Conservation (phyloP, 2,329 filamentous ascomycete species). For the Claviceps fusiformis region DNA sequence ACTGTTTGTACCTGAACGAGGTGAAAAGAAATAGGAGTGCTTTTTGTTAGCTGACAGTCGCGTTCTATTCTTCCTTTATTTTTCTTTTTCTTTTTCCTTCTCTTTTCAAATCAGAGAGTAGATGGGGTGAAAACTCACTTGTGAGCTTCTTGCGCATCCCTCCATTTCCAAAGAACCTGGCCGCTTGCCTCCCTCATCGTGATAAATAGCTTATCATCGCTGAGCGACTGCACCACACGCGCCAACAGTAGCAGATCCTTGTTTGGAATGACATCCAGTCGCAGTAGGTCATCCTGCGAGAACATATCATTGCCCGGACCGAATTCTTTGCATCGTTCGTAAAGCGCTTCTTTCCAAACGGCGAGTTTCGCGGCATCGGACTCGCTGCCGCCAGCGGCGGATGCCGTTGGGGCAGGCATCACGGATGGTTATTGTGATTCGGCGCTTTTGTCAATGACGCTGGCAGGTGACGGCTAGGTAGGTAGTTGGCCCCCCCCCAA, state of each 20-base stretch:
- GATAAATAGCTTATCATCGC: slow-evolving; percentile 45
- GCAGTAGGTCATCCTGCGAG: slow-evolving; percentile 44
- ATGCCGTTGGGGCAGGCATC: slow-evolving; percentile 17
- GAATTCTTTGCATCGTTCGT: slow-evolving; percentile 39
- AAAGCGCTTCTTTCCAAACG: slow-evolving; percentile 42
- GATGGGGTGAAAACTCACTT: slow-evolving; percentile 31
- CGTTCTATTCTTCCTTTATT: not conserved
- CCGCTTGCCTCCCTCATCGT: slow-evolving; percentile 28
- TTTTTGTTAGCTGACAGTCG: not conserved
- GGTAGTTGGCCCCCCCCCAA: not conserved
- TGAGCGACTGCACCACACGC: slow-evolving; percentile 41
- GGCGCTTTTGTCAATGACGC: not conserved
- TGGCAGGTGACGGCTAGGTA: not conserved
- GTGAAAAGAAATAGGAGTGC: too few relatives aligned
- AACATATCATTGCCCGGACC: slow-evolving; percentile 36
- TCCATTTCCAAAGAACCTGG: slow-evolving; percentile 40
- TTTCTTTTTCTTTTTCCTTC: too few relatives aligned
- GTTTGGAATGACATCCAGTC: slow-evolving; percentile 42
- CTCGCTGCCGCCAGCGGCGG: slow-evolving; percentile 16
- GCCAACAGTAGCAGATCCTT: slow-evolving; percentile 41
- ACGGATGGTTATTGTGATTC: not conserved
- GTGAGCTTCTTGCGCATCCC: slow-evolving; percentile 44
- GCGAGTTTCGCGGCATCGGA: slow-evolving; percentile 28
- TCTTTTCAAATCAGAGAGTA: not conserved
- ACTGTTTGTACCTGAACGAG: slow-evolving; percentile 38